These are phyloP conservation scores for Phoenix dactylifera DNA, from an alignment of 176 grass and related monocot genomes.

Conservation along the genomic window DNA sequence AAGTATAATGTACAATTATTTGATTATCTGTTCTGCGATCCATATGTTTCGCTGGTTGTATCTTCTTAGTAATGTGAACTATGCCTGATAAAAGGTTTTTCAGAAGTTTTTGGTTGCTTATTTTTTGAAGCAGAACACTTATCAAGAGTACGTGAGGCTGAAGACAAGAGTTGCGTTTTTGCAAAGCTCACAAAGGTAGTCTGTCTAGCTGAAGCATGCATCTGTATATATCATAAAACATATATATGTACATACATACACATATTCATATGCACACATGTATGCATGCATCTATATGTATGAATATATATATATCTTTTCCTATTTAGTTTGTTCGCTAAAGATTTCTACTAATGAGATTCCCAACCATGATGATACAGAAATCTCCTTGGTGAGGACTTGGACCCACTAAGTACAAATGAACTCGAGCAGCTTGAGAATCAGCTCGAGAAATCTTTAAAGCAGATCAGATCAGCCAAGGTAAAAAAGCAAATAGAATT, in stretches of 20 bases:
- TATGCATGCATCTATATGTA: too few species aligned
- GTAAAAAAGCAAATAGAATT: conserved; percentile 7
- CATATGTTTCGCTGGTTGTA: too few species aligned
- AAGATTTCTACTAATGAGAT: neutral
- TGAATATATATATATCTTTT: neutral
- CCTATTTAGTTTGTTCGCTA: too few species aligned
- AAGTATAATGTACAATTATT: too few species aligned
- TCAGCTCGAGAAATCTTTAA: conserved; percentile 62
- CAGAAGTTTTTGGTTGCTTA: neutral
- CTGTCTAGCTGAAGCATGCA: too few species aligned
- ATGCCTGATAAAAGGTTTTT: too few species aligned
- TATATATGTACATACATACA: too few species aligned
- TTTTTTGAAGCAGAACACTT: conserved; percentile 47
- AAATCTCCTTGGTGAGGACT: conserved; percentile 86
- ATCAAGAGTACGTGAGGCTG: conserved; percentile 74
- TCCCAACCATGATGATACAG: conserved; percentile 16
- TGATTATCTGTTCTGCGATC: too few species aligned
- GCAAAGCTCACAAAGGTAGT: conserved; percentile 70
- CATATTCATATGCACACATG: too few species aligned
- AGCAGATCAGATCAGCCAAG: conserved; percentile 78
- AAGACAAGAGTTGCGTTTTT: conserved; percentile 66
- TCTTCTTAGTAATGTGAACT: too few species aligned
- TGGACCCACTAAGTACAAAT: conserved; percentile 37
- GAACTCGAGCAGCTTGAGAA: conserved; percentile 70
- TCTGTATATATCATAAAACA: too few species aligned